Percentiles rank a stretch among this genome's conserved stretches.
These are phyloP conservation scores for Aureobasidium sp. DNA, from an alignment of 2,329 filamentous ascomycete species.

Conservation along the genomic window DNA sequence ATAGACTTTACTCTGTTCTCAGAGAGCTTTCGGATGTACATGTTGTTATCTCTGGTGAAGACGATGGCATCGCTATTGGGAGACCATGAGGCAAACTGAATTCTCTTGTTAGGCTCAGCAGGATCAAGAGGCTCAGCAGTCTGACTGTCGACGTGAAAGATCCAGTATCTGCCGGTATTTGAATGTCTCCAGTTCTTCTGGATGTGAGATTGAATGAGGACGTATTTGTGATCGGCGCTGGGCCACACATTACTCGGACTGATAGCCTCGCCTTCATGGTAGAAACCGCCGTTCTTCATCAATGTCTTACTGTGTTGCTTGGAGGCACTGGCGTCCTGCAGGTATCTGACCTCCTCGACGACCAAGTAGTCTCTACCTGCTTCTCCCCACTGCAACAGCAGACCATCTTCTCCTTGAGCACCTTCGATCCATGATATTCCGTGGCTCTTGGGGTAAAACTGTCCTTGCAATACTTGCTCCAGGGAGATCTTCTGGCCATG, in stretches of 20 bases:
- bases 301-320: conserved; percentile 55
- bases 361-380: conserved; percentile 65
- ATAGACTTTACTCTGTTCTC: conserved; percentile 58
- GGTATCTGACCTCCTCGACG: conserved; percentile 71
- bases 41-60: conserved; percentile 86
- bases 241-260: conserved; percentile 59
- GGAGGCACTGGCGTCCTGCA: conserved; percentile 33
- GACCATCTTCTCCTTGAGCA: conserved; percentile 68
- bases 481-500: conserved; percentile 65
- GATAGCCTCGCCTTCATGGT: conserved; percentile 48
- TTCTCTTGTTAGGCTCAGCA: conserved; percentile 50
- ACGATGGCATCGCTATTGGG: conserved; percentile 77
- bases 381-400: conserved; percentile 65
- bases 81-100: conserved; percentile 86
- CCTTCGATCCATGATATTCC: conserved; percentile 70
- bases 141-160: conserved; percentile 82
- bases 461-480: conserved; percentile 58
- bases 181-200: conserved; percentile 86
- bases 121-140: conserved; percentile 69
- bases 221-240: conserved; percentile 75
- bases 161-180: conserved; percentile 77
- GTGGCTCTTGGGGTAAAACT: conserved; percentile 56
- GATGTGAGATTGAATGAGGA: conserved; percentile 67
- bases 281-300: conserved; percentile 62
- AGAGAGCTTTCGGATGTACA: conserved; percentile 66